Conservation (phyloP, 2,329 filamentous ascomycete genomes). For the Sclerotinia spermophila region DNA sequence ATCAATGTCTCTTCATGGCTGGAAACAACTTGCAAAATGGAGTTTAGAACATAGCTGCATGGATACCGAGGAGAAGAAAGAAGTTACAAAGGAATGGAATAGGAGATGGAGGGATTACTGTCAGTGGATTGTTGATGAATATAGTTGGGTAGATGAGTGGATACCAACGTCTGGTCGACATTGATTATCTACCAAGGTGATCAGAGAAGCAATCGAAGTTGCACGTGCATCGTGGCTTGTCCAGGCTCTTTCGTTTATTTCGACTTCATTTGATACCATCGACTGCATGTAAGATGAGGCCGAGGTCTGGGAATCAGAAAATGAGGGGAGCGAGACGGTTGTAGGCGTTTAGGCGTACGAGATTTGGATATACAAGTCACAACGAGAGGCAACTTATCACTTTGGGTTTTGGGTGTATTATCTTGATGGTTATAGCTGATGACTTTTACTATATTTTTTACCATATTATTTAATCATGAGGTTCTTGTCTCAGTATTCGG, state of each 20-base stretch:
- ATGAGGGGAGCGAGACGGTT: neutral
- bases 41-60: slow-evolving; percentile 60
- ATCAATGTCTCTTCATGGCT: slow-evolving; percentile 64
- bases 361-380: neutral
- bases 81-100: slow-evolving; percentile 47
- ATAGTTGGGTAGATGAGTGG: slow-evolving; percentile 26
- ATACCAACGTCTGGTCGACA: slow-evolving; percentile 18
- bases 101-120: slow-evolving; percentile 58
- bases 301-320: neutral
- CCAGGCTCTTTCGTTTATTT: neutral
- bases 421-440: neutral
- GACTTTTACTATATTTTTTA: neutral
- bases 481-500: neutral
- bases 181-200: slow-evolving; percentile 14
- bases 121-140: slow-evolving; percentile 46
- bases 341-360: slow-evolving; percentile 2
- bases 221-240: neutral
- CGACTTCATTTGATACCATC: neutral
- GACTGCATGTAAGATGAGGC: neutral
- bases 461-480: neutral
- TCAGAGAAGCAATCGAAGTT: too few species aligned
- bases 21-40: slow-evolving; percentile 65
- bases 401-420: neutral
- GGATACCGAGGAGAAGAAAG: slow-evolving; percentile 41
- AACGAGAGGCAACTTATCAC: neutral